Evolutionary conservation across 805 yeast species (phyloP), one percentile per base, ranked within the genome.

Genomic region (Starmera pachycereana): DNA sequence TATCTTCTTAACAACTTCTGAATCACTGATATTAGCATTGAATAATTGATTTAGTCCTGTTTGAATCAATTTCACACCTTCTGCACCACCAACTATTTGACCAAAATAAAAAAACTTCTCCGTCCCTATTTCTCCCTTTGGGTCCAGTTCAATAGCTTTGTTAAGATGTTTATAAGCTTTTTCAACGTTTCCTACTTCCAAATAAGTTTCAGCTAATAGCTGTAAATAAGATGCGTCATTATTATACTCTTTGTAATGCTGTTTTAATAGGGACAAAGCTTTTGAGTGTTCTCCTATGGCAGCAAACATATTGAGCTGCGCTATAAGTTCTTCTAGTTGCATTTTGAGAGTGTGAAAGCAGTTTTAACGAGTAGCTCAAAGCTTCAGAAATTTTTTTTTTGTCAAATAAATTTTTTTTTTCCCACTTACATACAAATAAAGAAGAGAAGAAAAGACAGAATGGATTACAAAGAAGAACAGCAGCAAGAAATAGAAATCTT

Each of bases 71-170:
- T 65, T 57, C 13, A 85, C 55, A 9, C 97, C 97, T 48, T 77
- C 82, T 13, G 46, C 50, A 29, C 95, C 96, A 34, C 97, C 97
- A 25, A 81, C 67, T 39, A 90, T 77, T 63, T 90, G 98, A 3
- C 97, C 98, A 45, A 90, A 64, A 61, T 89, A 87, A 40, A 92
- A 70, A 56, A 84, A 89, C 62, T 88, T 89, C 54, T 85, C 95
- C 12, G 78, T 78, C 1, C 90, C 92, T 35, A 60, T 50, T 2
- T 54, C 46, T 2, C 86, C 96, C 2, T 66, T 57, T 2, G 82
- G 78, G 59, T 89, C 97, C 39, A 81, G 46, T 45, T 75, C 75
- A 43, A 89, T 77, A 3, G 88, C 78, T 35, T 61, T 61, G 8
- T 60, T 58, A 38, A 90, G 65, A 12, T 77, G 62, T 6, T 74